Evolutionary conservation across 176 grass and related monocot species (phyloP).

Genomic region (Oropetium thomaeum): DNA sequence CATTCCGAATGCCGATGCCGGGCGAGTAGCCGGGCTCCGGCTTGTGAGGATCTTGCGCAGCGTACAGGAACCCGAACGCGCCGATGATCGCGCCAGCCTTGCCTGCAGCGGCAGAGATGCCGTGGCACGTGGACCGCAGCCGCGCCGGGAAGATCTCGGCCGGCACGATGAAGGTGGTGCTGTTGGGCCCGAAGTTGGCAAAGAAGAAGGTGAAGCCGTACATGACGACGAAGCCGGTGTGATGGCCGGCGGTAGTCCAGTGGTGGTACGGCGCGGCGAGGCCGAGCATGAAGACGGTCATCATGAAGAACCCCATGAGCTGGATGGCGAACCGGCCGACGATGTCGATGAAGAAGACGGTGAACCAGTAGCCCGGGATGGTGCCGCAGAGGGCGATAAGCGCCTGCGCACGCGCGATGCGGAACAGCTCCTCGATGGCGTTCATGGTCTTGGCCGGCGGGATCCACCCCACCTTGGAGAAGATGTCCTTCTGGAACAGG

Average conservation of each 20-base stretch:
- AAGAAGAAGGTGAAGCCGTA: conserved; percentile 80
- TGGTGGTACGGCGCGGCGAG: conserved; percentile 69
- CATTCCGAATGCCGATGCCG: conserved; percentile 49
- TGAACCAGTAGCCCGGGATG: conserved; percentile 85
- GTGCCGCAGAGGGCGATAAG: conserved; percentile 72
- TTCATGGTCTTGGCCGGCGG: conserved; percentile 50
- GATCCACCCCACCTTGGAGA: conserved; percentile 56
- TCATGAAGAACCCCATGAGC: conserved; percentile 61
- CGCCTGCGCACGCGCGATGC: conserved; percentile 56
- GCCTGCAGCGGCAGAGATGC: conserved; percentile 51
- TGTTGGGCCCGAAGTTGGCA: conserved; percentile 45
- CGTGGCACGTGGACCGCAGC: conserved; percentile 75
- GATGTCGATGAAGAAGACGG: conserved; percentile 55
- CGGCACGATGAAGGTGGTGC: conserved; percentile 47
- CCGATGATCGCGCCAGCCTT: conserved; percentile 65
- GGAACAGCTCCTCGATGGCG: conserved; percentile 63
- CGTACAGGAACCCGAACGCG: conserved; percentile 55
- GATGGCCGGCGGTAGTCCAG: conserved; percentile 55
- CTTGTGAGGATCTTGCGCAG: conserved; percentile 37
- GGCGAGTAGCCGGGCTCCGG: conserved; percentile 39
- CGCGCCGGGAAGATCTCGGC: conserved; percentile 64
- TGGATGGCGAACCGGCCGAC: conserved; percentile 65
- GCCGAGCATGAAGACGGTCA: conserved; percentile 69
- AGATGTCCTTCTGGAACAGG: conserved; percentile 87
- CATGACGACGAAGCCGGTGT: conserved; percentile 56